phyloP scores from a whole-genome alignment of 2,329 filamentous ascomycete species.

The Nothophaeocryptopus gaeumannii region DNA sequence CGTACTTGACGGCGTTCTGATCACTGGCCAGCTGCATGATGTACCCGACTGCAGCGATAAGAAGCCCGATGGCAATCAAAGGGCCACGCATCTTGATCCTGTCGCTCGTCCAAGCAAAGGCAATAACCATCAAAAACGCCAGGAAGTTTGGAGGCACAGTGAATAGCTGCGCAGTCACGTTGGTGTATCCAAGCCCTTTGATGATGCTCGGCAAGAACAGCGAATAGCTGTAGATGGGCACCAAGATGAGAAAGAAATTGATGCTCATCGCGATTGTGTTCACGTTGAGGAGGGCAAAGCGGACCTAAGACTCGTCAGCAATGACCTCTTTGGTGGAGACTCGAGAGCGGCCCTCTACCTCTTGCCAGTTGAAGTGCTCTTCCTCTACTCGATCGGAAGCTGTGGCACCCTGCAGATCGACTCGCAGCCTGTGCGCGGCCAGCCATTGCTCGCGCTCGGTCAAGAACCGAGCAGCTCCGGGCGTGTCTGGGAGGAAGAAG shows the following conservation, averaged over 20 bases:
- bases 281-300: conserved; percentile 34
- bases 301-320: conserved; percentile 27
- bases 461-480: conserved; percentile 46
- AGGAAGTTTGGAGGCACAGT: conserved; percentile 40
- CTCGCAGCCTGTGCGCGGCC: conserved; percentile 31
- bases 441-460: conserved; percentile 31
- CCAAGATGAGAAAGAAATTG: conserved; percentile 36
- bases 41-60: conserved; percentile 39
- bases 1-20: conserved; percentile 37
- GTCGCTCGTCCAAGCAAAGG: conserved; percentile 30
- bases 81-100: conserved; percentile 35
- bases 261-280: conserved; percentile 35
- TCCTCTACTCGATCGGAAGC: conserved; percentile 30
- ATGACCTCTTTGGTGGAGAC: too few relatives aligned
- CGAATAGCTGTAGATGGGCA: conserved; percentile 43
- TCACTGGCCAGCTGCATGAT: conserved; percentile 38
- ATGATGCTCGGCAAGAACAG: conserved; percentile 50
- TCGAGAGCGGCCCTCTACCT: conserved; percentile 22
- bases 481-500: conserved; percentile 54
- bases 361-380: conserved; percentile 34
- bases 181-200: conserved; percentile 41
- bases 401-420: conserved; percentile 33
- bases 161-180: conserved; percentile 41
- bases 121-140: conserved; percentile 30
- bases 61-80: conserved; percentile 30